These are phyloP conservation scores for Gremmenia infestans DNA, from an alignment of 2,329 filamentous ascomycete species.

Conservation along the genomic window DNA sequence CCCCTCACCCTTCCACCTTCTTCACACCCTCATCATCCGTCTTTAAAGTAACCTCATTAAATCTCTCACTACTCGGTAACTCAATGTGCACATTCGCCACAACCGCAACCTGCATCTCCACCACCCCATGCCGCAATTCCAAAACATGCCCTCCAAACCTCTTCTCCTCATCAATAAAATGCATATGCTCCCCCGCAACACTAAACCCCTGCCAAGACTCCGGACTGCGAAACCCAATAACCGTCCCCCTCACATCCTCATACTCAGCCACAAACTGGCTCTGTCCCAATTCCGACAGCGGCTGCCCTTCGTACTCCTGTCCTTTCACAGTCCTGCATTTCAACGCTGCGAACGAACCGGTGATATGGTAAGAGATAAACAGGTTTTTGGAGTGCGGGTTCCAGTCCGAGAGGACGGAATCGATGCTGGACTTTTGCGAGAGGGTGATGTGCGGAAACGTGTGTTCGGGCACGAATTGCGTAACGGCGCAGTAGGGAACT, in stretches of 20 bases:
- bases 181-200: conserved; percentile 16
- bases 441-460: conserved; percentile 11
- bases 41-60: neutral
- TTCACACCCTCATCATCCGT: conserved; percentile 1
- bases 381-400: conserved; percentile 24
- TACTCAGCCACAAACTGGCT: conserved; percentile 37
- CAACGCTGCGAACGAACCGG: conserved; percentile 23
- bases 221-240: conserved; percentile 37
- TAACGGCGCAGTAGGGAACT: conserved; percentile 36
- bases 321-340: conserved; percentile 29
- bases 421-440: conserved; percentile 15
- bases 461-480: conserved; percentile 28
- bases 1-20: conserved; percentile 1
- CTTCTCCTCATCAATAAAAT: conserved; percentile 18
- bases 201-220: conserved; percentile 12
- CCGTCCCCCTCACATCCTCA: conserved; percentile 33
- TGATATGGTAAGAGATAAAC: conserved; percentile 29
- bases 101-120: conserved; percentile 4
- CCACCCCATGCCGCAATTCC: conserved; percentile 30
- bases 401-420: neutral
- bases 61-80: neutral
- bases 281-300: conserved; percentile 33
- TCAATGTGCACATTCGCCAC: conserved; percentile 3
- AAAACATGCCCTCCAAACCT: conserved; percentile 38
- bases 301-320: conserved; percentile 29